Base-by-base conservation (phyloP, 371 early-diverging fungal genomes). In the Umbelopsis sp. region DNA sequence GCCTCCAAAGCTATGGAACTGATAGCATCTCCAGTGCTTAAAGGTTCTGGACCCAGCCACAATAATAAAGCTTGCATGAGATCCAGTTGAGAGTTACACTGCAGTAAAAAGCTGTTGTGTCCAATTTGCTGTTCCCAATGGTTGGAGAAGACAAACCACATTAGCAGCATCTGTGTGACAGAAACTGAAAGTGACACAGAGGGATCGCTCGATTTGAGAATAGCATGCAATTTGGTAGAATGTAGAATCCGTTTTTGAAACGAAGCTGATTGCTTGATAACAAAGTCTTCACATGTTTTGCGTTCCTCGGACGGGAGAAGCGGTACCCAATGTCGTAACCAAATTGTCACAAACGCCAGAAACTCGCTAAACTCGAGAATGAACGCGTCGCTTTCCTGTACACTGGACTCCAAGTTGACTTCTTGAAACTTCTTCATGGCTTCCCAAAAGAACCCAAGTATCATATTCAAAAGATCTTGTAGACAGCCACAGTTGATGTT, bases 41-140 rank as follows among this genome's bases (percentile, higher is more conserved):
- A 18, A 10, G 35, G 57, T 18, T 57, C 57, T 29, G 57, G 57
- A 4, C 57, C 57, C 35, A 57, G 29, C 57, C 57, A 57, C 35
- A 57, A 29, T 12, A 57, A 18, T 12, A 57, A 57, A 10, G 35
- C 35, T 12, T 35, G 35, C 57, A 57, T 57, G 12, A 35, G 16
- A 32, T 57, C 57, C 3, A 57, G 57, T 7, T 57, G 57, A 10
- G 35, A 57, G 12, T 29, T 29, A 14, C 29, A 35, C 18, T 29
- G 57, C 37, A 57, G 35, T 37, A 35, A 29, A 10, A 8, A 5
- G 32, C 35, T 12, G 35, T 29, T 57, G 12, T 48, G 48, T n/a
- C 35, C 35, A 11, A 57, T 29, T 16, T 35, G 32, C 12, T 57
- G 37, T 35, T 57, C 57, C 57, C 57, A 57, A 35, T 57, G 29